A percentile compares a stretch with the other conserved stretches of the same genome.
These are phyloP conservation scores for Saccharum spontaneum DNA, from an alignment of 176 grass and related monocot genomes.

Conservation along the genomic window DNA sequence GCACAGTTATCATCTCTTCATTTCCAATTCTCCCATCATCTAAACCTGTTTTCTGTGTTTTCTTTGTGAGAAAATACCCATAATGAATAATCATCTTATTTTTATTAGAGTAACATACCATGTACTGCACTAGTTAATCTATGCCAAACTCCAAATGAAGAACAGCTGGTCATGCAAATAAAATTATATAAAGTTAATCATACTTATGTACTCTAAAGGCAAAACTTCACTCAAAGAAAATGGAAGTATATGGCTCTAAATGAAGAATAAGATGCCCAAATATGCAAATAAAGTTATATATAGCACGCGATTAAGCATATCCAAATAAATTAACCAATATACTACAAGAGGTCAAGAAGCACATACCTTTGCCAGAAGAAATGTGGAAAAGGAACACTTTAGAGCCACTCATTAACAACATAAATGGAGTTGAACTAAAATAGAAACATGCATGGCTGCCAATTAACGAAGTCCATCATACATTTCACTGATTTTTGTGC, in stretches of 20 bases:
- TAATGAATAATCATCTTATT: background rate
- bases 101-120: background rate
- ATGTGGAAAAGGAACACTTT: slow-evolving; percentile 23
- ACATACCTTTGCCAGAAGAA: slow-evolving; percentile 28
- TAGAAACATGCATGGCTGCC: slow-evolving; percentile 2
- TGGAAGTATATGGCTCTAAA: slow-evolving; percentile 8
- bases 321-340: slow-evolving; percentile 4
- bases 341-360: background rate
- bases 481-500: slow-evolving; percentile 49
- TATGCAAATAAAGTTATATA: slow-evolving; percentile 27
- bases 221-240: slow-evolving; percentile 4
- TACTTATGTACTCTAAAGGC: background rate
- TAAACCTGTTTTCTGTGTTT: background rate
- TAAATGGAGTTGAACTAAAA: slow-evolving; percentile 39
- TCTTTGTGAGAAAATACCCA: background rate
- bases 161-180: background rate
- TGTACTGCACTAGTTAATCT: background rate
- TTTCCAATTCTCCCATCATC: background rate
- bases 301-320: background rate
- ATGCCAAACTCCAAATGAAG: background rate
- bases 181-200: background rate
- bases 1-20: background rate
- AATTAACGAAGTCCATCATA: slow-evolving; percentile 1
- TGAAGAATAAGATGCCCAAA: slow-evolving; percentile 17
- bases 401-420: slow-evolving; percentile 33